phyloP scores from a whole-genome alignment of 2,329 filamentous ascomycete genomes.

The Alternaria angustiovoidea region DNA sequence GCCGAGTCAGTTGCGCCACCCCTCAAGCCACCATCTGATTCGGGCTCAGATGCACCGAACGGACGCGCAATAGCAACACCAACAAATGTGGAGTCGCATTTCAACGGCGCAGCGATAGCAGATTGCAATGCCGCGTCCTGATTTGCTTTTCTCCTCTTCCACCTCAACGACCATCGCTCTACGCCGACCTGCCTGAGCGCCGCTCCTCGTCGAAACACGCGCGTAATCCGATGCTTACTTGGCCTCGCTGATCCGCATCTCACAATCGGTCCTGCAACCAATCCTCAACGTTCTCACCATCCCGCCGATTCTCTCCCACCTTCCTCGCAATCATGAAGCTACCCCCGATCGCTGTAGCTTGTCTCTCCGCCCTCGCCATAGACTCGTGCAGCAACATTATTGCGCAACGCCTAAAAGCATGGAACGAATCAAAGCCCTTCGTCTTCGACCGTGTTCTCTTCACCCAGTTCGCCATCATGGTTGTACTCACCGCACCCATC shows the following conservation, averaged over 20 bases:
- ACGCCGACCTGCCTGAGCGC: neutral
- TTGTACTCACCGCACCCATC: conserved; percentile 75
- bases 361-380: conserved; percentile 46
- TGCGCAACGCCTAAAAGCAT: conserved; percentile 49
- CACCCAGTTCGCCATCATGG: conserved; percentile 63
- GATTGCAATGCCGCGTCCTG: conserved; percentile 6
- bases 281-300: neutral
- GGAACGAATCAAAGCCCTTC: conserved; percentile 45
- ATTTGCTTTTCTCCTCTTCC: neutral
- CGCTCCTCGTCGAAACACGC: neutral
- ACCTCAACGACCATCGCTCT: neutral
- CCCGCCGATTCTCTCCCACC: neutral
- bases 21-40: conserved; percentile 9
- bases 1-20: conserved; percentile 6
- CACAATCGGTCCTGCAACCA: conserved; percentile 1
- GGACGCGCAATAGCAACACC: conserved; percentile 16
- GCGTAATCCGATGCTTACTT: conserved; percentile 2
- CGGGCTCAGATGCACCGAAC: conserved; percentile 12
- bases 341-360: conserved; percentile 45
- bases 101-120: conserved; percentile 8
- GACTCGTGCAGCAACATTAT: conserved; percentile 50
- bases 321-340: conserved; percentile 33
- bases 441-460: conserved; percentile 50
- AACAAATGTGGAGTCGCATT: conserved; percentile 17
- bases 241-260: conserved; percentile 9